Conservation (phyloP, 495 filamentous ascomycete species). For the Glonium stellatum region DNA sequence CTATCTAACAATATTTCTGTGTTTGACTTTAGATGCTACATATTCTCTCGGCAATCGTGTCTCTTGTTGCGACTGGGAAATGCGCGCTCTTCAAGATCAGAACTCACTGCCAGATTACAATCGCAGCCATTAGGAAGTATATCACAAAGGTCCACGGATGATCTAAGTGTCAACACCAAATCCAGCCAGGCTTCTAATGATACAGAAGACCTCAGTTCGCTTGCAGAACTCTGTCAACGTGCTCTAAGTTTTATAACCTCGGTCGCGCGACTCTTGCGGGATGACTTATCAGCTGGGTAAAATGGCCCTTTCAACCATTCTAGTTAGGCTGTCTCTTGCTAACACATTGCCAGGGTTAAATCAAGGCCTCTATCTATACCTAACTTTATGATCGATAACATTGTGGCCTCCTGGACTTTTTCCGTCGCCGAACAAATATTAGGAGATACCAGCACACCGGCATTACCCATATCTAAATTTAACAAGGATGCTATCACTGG, state of each 20-base stretch:
- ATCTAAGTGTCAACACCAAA: slow-evolving; percentile 15
- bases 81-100: slow-evolving; percentile 31
- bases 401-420: slow-evolving; percentile 81
- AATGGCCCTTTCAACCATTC: neutral
- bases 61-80: slow-evolving; percentile 79
- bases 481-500: slow-evolving; percentile 19
- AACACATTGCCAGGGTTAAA: slow-evolving; percentile 10
- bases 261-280: slow-evolving; percentile 66
- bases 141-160: slow-evolving; percentile 18
- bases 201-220: slow-evolving; percentile 64
- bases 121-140: slow-evolving; percentile 12
- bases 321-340: slow-evolving; percentile 5
- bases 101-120: slow-evolving; percentile 23
- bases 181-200: slow-evolving; percentile 38
- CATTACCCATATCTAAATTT: slow-evolving; percentile 44
- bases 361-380: slow-evolving; percentile 32
- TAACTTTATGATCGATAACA: slow-evolving; percentile 57
- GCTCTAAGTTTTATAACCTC: slow-evolving; percentile 74
- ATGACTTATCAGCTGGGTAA: slow-evolving; percentile 54
- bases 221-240: slow-evolving; percentile 74
- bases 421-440: slow-evolving; percentile 71
- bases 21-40: slow-evolving; percentile 91
- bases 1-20: slow-evolving; percentile 93
- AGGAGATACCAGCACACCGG: slow-evolving; percentile 58
- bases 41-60: slow-evolving; percentile 83